Evolutionary conservation across 345 rosid genomes (phyloP), one percentile per base, ranked within the genome.

Genomic region (Sapria himalayana): DNA sequence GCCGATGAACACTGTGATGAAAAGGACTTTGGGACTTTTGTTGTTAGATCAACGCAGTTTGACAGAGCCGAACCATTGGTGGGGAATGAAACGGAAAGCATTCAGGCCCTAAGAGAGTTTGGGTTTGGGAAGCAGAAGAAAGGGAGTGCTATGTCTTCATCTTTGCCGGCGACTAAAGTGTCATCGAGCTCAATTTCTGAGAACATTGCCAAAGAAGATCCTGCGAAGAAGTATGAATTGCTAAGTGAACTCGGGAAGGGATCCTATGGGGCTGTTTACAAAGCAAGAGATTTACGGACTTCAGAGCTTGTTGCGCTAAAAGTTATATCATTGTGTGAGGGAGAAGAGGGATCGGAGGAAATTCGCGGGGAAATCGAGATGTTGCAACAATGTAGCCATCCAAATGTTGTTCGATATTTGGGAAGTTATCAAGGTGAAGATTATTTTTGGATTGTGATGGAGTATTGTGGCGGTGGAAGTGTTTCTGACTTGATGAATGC

Each of bases 341-440:
- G 95, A 74, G 98, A 89, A 71, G 98, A 82, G 57, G 98, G 94
- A 0, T 89, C 82, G 51, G 98, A 89, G 65, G 98, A 89, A 61
- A 82, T 89, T 25, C 73, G 98, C 6, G 95, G 95, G 22, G 98
- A 89, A 64, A 89, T 89, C 52, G 98, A 89, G 81, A 89, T 89
- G 98, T 50, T 89, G 71, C 98, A 82, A 66, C 98, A 82, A 39
- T 82, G 98, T 55, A 79, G 67, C 52, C 93, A 89, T 68, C 91
- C 95, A 9, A 89, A 89, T 64, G 95, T 82, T 44, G 98, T 89
- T 13, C 74, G 95, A 5, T 82, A 82, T 60, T 74, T 89, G 31
- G 95, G 98, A 41, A 89, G 95, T 66, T 82, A 82, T 57, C 98
- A 80, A 70, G 98, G 98, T 46, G 98, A 89, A 58, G 98, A 89